A percentile compares a stretch with the other conserved stretches of the same genome.
Evolutionary conservation across 805 yeast genomes (phyloP).

Genomic region (Cyberlindnera mrakii): DNA sequence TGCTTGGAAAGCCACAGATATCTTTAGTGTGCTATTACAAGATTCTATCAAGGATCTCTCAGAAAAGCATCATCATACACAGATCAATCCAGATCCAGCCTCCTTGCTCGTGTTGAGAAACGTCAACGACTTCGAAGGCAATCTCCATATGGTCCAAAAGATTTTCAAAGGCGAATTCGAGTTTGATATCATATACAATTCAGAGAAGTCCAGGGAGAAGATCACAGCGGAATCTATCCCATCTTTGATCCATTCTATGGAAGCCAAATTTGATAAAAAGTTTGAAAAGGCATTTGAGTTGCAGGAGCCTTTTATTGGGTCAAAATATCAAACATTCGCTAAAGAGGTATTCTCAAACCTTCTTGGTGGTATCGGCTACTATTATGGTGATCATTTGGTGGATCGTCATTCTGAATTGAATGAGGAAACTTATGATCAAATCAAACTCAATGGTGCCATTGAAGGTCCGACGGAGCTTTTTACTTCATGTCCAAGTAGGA

Average conservation of each 20-base stretch:
- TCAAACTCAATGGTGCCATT: conserved; percentile 39
- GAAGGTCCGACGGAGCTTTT: conserved; percentile 80
- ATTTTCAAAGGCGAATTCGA: conserved; percentile 68
- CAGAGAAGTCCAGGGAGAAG: conserved; percentile 34
- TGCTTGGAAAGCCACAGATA: conserved; percentile 74
- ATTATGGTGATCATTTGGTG: conserved; percentile 76
- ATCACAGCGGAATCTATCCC: conserved; percentile 29
- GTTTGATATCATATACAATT: conserved; percentile 62
- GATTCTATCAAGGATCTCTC: conserved; percentile 53
- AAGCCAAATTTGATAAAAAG: conserved; percentile 39
- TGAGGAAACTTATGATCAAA: conserved; percentile 60
- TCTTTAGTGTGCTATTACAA: conserved; percentile 61
- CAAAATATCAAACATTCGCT: conserved; percentile 50
- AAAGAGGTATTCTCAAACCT: conserved; percentile 76
- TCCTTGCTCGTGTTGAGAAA: conserved; percentile 52
- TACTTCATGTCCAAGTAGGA: conserved; percentile 84
- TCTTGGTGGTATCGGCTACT: conserved; percentile 86
- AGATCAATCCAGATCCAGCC: conserved; percentile 30
- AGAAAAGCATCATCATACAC: conserved; percentile 18
- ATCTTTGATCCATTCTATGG: conserved; percentile 11
- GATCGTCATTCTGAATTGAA: conserved; percentile 66
- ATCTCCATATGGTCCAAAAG: conserved; percentile 74
- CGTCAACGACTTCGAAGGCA: conserved; percentile 57
- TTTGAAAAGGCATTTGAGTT: conserved; percentile 48
- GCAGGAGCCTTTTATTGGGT: conserved; percentile 44